phyloP scores from a whole-genome alignment of 129 eudicot species.

The Centrapalus pauciflorus region DNA sequence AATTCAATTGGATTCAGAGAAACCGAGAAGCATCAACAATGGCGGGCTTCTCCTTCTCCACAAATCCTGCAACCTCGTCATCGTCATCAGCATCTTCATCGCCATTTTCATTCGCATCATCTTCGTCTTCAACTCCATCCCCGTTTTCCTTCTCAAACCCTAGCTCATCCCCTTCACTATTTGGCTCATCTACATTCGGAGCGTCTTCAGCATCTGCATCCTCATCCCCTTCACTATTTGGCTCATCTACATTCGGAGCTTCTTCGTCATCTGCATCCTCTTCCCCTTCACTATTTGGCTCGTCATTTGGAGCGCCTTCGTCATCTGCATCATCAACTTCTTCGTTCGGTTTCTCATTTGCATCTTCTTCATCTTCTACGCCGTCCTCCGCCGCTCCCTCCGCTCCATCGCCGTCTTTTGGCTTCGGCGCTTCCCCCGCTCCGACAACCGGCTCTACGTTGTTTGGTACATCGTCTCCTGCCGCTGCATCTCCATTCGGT shows the following conservation, averaged over 20 bases:
- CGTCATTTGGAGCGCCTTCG: conserved; percentile 25
- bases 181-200: conserved; percentile 17
- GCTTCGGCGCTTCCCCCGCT: conserved; percentile 35
- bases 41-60: conserved; percentile 52
- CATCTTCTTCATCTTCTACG: conserved; percentile 31
- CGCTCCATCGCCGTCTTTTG: conserved; percentile 9
- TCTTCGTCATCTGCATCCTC: background rate
- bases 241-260: background rate
- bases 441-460: conserved; percentile 25
- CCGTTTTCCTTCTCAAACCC: conserved; percentile 29
- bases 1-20: background rate
- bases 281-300: background rate
- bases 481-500: conserved; percentile 1
- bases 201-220: conserved; percentile 6
- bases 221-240: background rate
- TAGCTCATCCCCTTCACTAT: conserved; percentile 11
- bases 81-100: conserved; percentile 27
- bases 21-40: conserved; percentile 16
- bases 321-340: conserved; percentile 24
- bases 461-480: conserved; percentile 35
- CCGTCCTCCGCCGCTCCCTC: conserved; percentile 23
- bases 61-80: conserved; percentile 20
- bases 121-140: conserved; percentile 28
- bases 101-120: conserved; percentile 15
- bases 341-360: conserved; percentile 19